phyloP scores from a whole-genome alignment of 176 grass and related monocot species.

The Oryza meyeriana region DNA sequence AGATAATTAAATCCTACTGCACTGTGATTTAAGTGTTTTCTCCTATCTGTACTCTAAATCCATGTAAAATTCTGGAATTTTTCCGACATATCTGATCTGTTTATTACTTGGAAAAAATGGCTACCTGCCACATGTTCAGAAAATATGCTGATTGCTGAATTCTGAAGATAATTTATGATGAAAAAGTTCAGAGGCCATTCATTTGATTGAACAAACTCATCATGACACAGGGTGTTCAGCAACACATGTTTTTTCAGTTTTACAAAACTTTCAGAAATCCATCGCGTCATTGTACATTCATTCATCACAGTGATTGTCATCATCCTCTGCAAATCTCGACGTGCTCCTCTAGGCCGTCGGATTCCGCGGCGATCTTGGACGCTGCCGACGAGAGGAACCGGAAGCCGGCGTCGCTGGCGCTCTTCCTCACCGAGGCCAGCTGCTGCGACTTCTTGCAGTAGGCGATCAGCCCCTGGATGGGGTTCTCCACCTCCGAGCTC shows the following conservation, averaged over 20 bases:
- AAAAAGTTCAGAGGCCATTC: conserved; percentile 26
- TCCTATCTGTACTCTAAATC: background rate
- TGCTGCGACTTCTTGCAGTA: conserved; percentile 97
- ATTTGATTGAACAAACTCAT: conserved; percentile 43
- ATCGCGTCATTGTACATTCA: conserved; percentile 35
- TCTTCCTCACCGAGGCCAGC: conserved; percentile 63
- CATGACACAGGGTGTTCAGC: conserved; percentile 23
- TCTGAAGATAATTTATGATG: background rate
- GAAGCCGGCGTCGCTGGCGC: conserved; percentile 66
- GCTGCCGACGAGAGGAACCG: conserved; percentile 46
- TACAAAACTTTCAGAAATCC: conserved; percentile 32
- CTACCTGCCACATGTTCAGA: background rate
- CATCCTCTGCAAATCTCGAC: conserved; percentile 38
- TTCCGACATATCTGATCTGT: background rate
- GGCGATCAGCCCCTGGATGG: conserved; percentile 85
- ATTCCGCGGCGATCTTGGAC: conserved; percentile 50
- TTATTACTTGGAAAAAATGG: background rate
- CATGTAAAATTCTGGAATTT: background rate
- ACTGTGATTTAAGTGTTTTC: background rate
- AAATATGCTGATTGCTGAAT: background rate
- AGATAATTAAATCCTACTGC: background rate
- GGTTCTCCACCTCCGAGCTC: conserved; percentile 78
- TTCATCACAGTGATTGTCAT: background rate
- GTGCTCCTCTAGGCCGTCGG: conserved; percentile 40
- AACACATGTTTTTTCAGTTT: background rate